Conservation (phyloP, 1,139 yeast species). For the Meyerozyma elateridarum region DNA sequence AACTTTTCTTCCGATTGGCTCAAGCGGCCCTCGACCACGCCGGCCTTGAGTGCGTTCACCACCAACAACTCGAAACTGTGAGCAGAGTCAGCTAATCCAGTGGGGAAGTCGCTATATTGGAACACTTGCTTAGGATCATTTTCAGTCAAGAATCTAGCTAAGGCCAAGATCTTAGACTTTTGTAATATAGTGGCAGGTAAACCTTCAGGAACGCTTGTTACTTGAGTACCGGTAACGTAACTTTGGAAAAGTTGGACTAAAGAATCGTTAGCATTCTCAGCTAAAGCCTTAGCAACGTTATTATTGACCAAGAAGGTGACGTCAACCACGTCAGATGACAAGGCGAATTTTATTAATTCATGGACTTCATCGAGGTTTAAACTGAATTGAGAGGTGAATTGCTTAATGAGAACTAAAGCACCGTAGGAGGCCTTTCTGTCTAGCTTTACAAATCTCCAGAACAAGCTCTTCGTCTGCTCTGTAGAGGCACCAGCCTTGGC, state of each 20-base stretch:
- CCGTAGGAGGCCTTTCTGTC: slow-evolving; percentile 26
- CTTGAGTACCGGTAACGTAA: slow-evolving; percentile 36
- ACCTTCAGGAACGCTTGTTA: slow-evolving; percentile 14
- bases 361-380: slow-evolving; percentile 27
- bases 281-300: slow-evolving; percentile 33
- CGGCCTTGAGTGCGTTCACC: slow-evolving; percentile 41
- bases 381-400: slow-evolving; percentile 27
- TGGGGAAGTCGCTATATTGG: slow-evolving; percentile 37
- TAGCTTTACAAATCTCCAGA: slow-evolving; percentile 39
- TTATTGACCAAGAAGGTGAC: slow-evolving; percentile 41
- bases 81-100: slow-evolving; percentile 22
- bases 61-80: slow-evolving; percentile 39
- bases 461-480: slow-evolving; percentile 15
- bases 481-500: slow-evolving; percentile 9
- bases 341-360: slow-evolving; percentile 33
- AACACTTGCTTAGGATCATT: slow-evolving; percentile 25
- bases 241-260: slow-evolving; percentile 26
- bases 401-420: slow-evolving; percentile 34
- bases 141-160: slow-evolving; percentile 34
- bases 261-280: slow-evolving; percentile 16
- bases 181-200: slow-evolving; percentile 24
- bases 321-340: slow-evolving; percentile 39
- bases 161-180: slow-evolving; percentile 40
- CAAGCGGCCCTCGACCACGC: slow-evolving; percentile 45
- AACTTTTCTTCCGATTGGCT: slow-evolving; percentile 43